Evolutionary conservation across 495 filamentous ascomycete species (phyloP).

Genomic region (Corynascus novoguineensis): DNA sequence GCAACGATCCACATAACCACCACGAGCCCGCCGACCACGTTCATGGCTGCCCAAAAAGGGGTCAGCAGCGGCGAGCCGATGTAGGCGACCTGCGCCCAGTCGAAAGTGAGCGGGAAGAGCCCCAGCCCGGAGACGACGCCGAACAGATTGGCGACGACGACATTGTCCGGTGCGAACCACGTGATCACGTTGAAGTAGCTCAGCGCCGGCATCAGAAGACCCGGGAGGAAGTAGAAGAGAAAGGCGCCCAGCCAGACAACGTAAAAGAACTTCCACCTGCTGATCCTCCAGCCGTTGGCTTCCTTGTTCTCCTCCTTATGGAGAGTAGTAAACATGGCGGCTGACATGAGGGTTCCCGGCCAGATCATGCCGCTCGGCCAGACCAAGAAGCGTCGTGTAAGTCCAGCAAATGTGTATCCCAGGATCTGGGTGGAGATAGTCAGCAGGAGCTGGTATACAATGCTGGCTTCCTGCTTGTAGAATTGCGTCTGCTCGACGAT

Average conservation of each 20-base stretch:
- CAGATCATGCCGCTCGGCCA: conserved; percentile 86
- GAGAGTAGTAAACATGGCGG: conserved; percentile 78
- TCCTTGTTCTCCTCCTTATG: conserved; percentile 75
- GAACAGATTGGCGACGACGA: conserved; percentile 74
- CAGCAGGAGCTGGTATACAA: conserved; percentile 73
- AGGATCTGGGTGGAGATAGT: conserved; percentile 80
- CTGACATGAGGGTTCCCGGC: conserved; percentile 82
- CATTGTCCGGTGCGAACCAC: conserved; percentile 79
- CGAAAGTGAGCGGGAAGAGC: conserved; percentile 82
- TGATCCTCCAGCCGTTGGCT: conserved; percentile 80
- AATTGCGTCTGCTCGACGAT: conserved; percentile 85
- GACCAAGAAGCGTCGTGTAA: conserved; percentile 73
- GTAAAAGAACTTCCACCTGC: conserved; percentile 78
- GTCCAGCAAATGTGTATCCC: conserved; percentile 76
- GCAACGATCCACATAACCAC: conserved; percentile 87
- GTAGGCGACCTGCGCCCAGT: conserved; percentile 90
- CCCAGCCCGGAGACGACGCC: conserved; percentile 81
- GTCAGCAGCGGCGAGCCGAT: conserved; percentile 82
- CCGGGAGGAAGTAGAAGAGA: conserved; percentile 79
- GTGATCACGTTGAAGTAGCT: conserved; percentile 89
- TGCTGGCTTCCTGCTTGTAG: conserved; percentile 69
- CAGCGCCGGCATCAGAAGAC: conserved; percentile 76
- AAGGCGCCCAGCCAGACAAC: conserved; percentile 59
- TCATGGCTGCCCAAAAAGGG: conserved; percentile 87
- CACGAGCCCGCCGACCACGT: conserved; percentile 78